phyloP scores from a whole-genome alignment of 768 basidiomycete genomes.

The Mycena kentingensis region DNA sequence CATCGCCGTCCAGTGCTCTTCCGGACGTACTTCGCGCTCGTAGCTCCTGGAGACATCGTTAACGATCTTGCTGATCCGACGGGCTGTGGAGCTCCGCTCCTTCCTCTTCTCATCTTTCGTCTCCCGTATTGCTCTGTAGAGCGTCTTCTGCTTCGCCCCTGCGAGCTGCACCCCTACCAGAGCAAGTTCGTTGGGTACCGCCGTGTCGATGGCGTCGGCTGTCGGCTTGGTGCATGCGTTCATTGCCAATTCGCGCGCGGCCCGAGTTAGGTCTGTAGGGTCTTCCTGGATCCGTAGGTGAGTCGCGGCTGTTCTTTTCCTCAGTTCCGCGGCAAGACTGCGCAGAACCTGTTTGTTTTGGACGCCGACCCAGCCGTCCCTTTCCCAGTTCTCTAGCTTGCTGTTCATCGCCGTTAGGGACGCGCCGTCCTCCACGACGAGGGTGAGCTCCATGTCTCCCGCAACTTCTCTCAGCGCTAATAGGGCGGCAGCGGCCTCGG shows the following conservation, averaged over 20 bases:
- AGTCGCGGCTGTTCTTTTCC: neutral
- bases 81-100: neutral
- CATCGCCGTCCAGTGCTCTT: neutral
- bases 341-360: neutral
- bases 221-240: neutral
- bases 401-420: neutral
- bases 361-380: conserved; percentile 2
- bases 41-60: neutral
- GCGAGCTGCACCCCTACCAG: neutral
- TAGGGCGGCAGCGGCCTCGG: no score
- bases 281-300: neutral
- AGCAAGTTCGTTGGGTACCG: neutral
- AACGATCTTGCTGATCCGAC: neutral
- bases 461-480: no score
- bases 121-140: conserved; percentile 6
- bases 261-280: neutral
- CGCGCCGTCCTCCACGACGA: no score
- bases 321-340: conserved; percentile 1
- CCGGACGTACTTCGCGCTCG: neutral
- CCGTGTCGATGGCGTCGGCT: neutral
- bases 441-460: no score
- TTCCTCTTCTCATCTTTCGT: neutral
- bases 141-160: neutral
- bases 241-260: neutral
- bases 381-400: conserved; percentile 1